Evolutionary conservation across 371 early-diverging fungal genomes (phyloP).

Genomic region (Gilbertella persicaria): DNA sequence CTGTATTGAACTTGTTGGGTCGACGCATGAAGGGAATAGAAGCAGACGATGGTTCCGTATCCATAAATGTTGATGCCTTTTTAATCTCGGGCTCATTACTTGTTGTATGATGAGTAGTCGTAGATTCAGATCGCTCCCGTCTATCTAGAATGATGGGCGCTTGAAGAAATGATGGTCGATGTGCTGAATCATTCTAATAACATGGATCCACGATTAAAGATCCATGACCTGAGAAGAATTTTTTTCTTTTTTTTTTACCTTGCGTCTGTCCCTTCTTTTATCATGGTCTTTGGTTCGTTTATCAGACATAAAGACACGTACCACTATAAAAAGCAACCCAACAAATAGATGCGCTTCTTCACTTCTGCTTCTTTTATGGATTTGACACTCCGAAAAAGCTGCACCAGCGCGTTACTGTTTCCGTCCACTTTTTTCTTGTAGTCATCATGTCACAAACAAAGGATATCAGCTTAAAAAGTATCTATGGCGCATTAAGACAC

Average conservation of each 20-base stretch:
- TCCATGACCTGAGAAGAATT: too few species aligned
- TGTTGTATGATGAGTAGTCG: background rate
- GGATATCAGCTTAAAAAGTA: background rate
- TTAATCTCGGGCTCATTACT: background rate
- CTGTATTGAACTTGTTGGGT: constrained; percentile 21
- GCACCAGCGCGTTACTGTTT: too few species aligned
- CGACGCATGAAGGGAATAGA: constrained; percentile 18
- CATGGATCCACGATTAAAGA: too few species aligned
- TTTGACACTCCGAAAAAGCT: too few species aligned
- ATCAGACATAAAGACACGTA: constrained; percentile 1
- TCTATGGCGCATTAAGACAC: background rate
- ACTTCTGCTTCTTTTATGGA: too few species aligned
- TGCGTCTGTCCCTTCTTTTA: background rate
- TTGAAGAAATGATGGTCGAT: constrained; percentile 8
- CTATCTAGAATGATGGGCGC: constrained; percentile 27
- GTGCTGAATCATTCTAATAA: constrained; percentile 12
- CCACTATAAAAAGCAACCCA: background rate
- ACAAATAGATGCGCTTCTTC: background rate
- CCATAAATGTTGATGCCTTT: background rate
- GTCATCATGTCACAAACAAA: background rate
- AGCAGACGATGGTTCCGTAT: background rate
- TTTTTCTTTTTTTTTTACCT: background rate
- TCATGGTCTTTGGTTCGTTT: background rate
- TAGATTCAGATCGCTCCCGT: constrained; percentile 12
- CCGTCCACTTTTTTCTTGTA: background rate